Percentiles rank a stretch among this genome's conserved stretches.
These are phyloP conservation scores for Tolypocladium album DNA, from an alignment of 2,329 filamentous ascomycete species.

Conservation along the genomic window DNA sequence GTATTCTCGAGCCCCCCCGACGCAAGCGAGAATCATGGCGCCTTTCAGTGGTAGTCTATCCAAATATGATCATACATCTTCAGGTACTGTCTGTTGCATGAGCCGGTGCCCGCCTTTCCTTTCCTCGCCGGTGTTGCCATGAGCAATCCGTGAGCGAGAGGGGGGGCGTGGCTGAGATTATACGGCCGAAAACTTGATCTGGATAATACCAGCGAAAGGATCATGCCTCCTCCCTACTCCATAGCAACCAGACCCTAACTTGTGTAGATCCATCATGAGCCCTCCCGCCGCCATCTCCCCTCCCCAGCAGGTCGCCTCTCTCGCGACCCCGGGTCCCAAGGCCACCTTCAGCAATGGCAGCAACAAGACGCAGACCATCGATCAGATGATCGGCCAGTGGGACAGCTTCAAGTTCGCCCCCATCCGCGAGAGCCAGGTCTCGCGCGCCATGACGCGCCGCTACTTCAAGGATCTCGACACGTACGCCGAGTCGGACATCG, in stretches of 20 bases:
- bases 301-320: slow-evolving; percentile 36
- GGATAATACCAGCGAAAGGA: slow-evolving; percentile 99
- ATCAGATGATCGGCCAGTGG: slow-evolving; percentile 67
- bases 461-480: slow-evolving; percentile 86
- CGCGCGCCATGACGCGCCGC: slow-evolving; percentile 83
- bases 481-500: slow-evolving; percentile 87
- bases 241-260: slow-evolving; percentile 17
- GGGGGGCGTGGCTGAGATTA: slow-evolving; percentile 57
- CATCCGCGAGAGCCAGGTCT: slow-evolving; percentile 87
- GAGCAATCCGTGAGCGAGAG: neutral
- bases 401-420: slow-evolving; percentile 70
- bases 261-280: slow-evolving; percentile 51
- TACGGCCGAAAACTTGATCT: slow-evolving; percentile 92
- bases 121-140: neutral
- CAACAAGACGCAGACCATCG: slow-evolving; percentile 37
- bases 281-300: slow-evolving; percentile 61
- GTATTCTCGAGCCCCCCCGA: slow-evolving; percentile 12
- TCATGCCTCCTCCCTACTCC: slow-evolving; percentile 60
- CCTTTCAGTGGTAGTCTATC: slow-evolving; percentile 24
- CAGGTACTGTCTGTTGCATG: slow-evolving; percentile 45
- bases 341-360: slow-evolving; percentile 19
- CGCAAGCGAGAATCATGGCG: slow-evolving; percentile 17
- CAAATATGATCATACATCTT: slow-evolving; percentile 23
- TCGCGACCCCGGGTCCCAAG: slow-evolving; percentile 34
- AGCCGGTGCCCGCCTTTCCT: slow-evolving; percentile 43